Conservation (phyloP, 106 monocot species). For the Gastrodia elata region DNA sequence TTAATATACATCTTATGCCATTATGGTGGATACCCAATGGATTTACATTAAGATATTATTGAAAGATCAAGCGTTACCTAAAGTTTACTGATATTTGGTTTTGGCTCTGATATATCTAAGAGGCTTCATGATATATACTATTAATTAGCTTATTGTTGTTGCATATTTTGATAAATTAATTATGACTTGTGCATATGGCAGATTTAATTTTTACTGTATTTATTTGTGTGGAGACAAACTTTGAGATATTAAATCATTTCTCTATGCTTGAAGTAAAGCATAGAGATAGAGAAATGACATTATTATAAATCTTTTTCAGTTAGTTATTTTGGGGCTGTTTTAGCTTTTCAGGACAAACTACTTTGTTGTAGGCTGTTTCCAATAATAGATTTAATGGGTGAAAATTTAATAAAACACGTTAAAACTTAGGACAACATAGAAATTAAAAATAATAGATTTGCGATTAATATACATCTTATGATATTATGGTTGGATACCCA, state of each 20-base stretch:
- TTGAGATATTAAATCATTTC: too few relatives aligned
- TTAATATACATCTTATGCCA: background rate
- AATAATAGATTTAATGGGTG: background rate
- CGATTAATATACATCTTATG: background rate
- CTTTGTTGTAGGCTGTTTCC: background rate
- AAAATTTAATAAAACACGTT: background rate
- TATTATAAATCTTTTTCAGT: background rate
- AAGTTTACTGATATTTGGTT: background rate
- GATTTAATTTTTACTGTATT: background rate
- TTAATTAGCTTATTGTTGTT: background rate
- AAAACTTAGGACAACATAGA: background rate
- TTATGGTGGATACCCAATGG: background rate
- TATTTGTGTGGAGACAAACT: too few relatives aligned
- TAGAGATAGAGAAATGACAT: too few relatives aligned
- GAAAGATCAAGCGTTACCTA: background rate
- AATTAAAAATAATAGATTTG: background rate
- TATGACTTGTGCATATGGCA: background rate
- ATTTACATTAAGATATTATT: background rate
- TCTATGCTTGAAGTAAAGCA: too few relatives aligned
- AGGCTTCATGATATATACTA: background rate
- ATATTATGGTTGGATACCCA: background rate
- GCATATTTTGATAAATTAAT: background rate
- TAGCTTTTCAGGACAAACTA: background rate
- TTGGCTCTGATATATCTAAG: background rate
- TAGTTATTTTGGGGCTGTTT: background rate